phyloP scores from a whole-genome alignment of 1,139 yeast species.

The Kazachstania sp. region DNA sequence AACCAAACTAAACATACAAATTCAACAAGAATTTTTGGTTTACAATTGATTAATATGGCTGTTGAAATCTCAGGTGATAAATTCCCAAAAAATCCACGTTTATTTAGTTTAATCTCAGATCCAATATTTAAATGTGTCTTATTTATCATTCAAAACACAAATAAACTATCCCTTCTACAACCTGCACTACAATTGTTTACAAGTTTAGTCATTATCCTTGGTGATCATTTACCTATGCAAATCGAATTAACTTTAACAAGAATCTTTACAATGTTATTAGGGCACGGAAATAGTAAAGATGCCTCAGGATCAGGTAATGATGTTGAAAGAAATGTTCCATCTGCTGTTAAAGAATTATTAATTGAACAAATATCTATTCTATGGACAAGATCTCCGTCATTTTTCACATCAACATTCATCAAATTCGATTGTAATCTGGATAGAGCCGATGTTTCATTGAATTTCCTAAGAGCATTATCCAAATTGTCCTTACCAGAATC shows the following conservation, averaged over 20 bases:
- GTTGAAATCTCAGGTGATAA: slow-evolving; percentile 73
- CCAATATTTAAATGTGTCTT: slow-evolving; percentile 76
- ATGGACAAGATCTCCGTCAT: slow-evolving; percentile 74
- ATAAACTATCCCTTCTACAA: slow-evolving; percentile 56
- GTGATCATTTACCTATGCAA: slow-evolving; percentile 53
- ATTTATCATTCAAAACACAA: slow-evolving; percentile 66
- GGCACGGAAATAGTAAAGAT: slow-evolving; percentile 19
- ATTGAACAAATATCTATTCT: slow-evolving; percentile 77
- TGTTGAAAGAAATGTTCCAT: slow-evolving; percentile 26
- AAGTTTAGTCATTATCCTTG: slow-evolving; percentile 54
- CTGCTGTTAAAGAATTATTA: slow-evolving; percentile 64
- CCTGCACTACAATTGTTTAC: slow-evolving; percentile 70
- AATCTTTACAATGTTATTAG: slow-evolving; percentile 47
- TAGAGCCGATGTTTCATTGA: slow-evolving; percentile 68
- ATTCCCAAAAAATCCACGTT: slow-evolving; percentile 56
- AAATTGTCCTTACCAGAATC: slow-evolving; percentile 74
- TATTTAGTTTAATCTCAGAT: slow-evolving; percentile 64
- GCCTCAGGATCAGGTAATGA: neutral
- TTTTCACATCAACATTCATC: slow-evolving; percentile 69
- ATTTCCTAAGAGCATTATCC: slow-evolving; percentile 61
- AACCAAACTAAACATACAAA: slow-evolving; percentile 83
- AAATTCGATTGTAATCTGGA: slow-evolving; percentile 90
- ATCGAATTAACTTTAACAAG: slow-evolving; percentile 57
- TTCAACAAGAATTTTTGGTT: slow-evolving; percentile 74
- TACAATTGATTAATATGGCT: slow-evolving; percentile 66